A percentile compares a stretch with the other conserved stretches of the same genome.
phyloP scores from a whole-genome alignment of 176 grass and related monocot genomes.

The Rhynchospora tenuis region DNA sequence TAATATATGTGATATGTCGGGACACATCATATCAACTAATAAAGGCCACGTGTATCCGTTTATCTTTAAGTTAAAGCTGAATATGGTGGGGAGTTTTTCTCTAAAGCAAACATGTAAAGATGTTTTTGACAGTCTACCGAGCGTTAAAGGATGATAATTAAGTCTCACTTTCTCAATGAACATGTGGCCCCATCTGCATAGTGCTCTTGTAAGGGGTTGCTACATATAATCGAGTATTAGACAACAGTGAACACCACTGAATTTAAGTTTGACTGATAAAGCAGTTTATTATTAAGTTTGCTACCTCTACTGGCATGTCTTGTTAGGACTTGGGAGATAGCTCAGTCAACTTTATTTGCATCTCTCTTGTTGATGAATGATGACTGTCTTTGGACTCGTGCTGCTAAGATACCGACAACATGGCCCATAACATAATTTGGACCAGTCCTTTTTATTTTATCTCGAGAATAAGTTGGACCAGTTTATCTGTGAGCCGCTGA shows the following conservation, averaged over 20 bases:
- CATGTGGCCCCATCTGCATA: neutral
- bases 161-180: neutral
- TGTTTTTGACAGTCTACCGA: neutral
- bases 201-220: neutral
- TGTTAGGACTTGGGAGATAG: too few relatives aligned
- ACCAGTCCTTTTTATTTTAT: neutral
- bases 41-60: neutral
- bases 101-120: constrained; percentile 3
- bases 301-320: too few relatives aligned
- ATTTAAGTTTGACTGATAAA: neutral
- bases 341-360: neutral
- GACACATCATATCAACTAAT: neutral
- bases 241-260: neutral
- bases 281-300: neutral
- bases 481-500: neutral
- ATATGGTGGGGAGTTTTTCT: neutral
- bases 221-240: neutral
- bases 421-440: neutral
- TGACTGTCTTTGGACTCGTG: neutral
- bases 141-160: neutral
- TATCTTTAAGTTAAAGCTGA: neutral
- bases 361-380: neutral
- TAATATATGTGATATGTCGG: neutral
- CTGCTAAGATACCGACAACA: neutral
- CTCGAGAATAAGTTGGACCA: neutral